Conservation (phyloP, 1,139 yeast species). For the Yamadazyma pseudoaaseri region DNA sequence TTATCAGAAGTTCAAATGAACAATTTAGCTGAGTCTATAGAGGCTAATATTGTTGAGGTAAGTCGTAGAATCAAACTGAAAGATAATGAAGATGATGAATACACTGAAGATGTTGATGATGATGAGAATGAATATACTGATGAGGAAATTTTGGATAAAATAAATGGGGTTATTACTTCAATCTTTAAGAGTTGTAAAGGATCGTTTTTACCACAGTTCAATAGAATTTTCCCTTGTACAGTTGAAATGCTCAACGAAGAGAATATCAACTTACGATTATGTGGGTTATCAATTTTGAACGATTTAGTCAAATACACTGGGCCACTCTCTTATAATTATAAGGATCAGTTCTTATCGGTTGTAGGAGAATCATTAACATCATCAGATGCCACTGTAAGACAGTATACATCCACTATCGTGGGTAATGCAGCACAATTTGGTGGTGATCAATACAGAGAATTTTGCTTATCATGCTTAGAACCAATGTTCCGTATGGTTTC, state of each 20-base stretch:
- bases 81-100: constrained; percentile 63
- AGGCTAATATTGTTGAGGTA: constrained; percentile 63
- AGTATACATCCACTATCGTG: constrained; percentile 80
- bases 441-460: constrained; percentile 60
- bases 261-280: constrained; percentile 65
- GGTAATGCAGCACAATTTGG: constrained; percentile 87
- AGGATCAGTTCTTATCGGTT: constrained; percentile 61
- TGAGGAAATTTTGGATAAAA: constrained; percentile 84
- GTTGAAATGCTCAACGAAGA: constrained; percentile 60
- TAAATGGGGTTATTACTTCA: constrained; percentile 73
- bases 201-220: constrained; percentile 65
- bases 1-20: constrained; percentile 59
- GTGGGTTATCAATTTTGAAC: constrained; percentile 78
- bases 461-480: constrained; percentile 67
- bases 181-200: constrained; percentile 65
- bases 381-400: constrained; percentile 75
- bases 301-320: constrained; percentile 83
- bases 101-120: constrained; percentile 71
- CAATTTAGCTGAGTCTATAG: constrained; percentile 58
- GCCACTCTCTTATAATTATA: constrained; percentile 59
- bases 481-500: constrained; percentile 72
- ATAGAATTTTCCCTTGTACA: constrained; percentile 53
- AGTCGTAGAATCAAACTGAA: constrained; percentile 72
- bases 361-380: constrained; percentile 65
- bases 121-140: constrained; percentile 86